phyloP scores from a whole-genome alignment of 1,139 yeast species.

The Geotrichum siamense region DNA sequence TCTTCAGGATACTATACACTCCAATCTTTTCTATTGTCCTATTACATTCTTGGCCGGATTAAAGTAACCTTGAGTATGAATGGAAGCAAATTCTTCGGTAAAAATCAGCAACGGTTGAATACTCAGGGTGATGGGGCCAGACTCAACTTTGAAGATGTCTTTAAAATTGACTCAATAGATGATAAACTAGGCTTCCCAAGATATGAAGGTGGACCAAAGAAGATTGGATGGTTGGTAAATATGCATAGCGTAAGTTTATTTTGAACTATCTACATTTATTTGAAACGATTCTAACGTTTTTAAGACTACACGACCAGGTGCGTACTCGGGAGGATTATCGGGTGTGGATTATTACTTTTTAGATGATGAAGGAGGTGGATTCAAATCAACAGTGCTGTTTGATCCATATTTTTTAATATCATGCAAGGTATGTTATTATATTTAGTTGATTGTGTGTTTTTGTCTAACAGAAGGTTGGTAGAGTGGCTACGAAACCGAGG shows the following conservation, averaged over 20 bases:
- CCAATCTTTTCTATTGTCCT: no score
- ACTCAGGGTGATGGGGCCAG: constrained; percentile 13
- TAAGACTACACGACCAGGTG: constrained; percentile 49
- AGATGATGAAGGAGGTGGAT: constrained; percentile 97
- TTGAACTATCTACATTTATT: neutral
- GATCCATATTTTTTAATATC: constrained; percentile 86
- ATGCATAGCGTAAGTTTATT: constrained; percentile 43
- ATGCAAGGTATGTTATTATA: constrained; percentile 40
- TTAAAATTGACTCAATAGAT: constrained; percentile 42
- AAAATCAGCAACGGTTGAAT: constrained; percentile 1
- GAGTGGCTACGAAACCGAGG: constrained; percentile 60
- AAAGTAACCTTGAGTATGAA: no score
- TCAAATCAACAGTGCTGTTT: constrained; percentile 73
- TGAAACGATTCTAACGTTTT: neutral
- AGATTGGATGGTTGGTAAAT: constrained; percentile 80
- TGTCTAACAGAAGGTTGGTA: constrained; percentile 7
- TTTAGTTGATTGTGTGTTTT: neutral
- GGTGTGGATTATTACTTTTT: constrained; percentile 93
- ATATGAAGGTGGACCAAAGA: constrained; percentile 63
- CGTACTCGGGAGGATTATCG: constrained; percentile 55
- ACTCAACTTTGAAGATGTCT: constrained; percentile 25
- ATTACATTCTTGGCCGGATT: no score
- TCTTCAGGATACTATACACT: no score
- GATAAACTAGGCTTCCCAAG: constrained; percentile 78
- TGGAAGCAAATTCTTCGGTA: constrained; percentile 14